Percentiles rank a stretch among this genome's conserved stretches.
Conservation (phyloP, 2,329 filamentous ascomycete genomes). For the Epicoccum sorghinum region DNA sequence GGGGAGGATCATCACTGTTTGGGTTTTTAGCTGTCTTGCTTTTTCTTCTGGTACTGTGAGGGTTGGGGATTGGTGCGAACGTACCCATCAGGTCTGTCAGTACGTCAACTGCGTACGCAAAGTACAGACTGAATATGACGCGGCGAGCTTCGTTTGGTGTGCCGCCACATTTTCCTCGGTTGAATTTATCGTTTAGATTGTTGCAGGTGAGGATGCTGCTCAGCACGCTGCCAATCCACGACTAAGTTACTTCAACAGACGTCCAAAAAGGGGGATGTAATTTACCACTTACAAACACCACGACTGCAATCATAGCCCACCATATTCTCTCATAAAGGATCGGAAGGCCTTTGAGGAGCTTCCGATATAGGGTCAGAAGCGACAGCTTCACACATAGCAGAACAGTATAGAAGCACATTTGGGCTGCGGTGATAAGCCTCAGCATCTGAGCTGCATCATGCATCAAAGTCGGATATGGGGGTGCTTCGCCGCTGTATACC, state of each 20-base stretch:
- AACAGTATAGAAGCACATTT: neutral
- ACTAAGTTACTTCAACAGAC: conserved; percentile 20
- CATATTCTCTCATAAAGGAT: neutral
- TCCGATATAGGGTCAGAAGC: neutral
- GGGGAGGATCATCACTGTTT: conserved; percentile 45
- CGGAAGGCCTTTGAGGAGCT: neutral
- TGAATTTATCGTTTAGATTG: conserved; percentile 33
- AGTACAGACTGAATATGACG: conserved; percentile 38
- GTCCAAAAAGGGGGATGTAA: neutral
- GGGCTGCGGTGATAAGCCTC: neutral
- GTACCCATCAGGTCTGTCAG: conserved; percentile 43
- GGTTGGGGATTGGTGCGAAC: neutral
- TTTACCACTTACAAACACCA: neutral
- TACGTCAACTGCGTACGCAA: conserved; percentile 43
- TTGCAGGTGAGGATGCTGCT: conserved; percentile 42
- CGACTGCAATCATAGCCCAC: neutral
- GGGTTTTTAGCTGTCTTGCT: too few species aligned
- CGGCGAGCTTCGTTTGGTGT: conserved; percentile 14
- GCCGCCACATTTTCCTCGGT: conserved; percentile 23
- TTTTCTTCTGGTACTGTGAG: too few species aligned
- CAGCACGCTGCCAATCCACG: conserved; percentile 44
- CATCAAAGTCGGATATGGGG: neutral
- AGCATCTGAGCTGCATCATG: neutral
- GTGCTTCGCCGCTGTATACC: neutral
- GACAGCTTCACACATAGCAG: neutral